These are phyloP conservation scores for Candida insectalens DNA, from an alignment of 805 yeast species.

Conservation along the genomic window DNA sequence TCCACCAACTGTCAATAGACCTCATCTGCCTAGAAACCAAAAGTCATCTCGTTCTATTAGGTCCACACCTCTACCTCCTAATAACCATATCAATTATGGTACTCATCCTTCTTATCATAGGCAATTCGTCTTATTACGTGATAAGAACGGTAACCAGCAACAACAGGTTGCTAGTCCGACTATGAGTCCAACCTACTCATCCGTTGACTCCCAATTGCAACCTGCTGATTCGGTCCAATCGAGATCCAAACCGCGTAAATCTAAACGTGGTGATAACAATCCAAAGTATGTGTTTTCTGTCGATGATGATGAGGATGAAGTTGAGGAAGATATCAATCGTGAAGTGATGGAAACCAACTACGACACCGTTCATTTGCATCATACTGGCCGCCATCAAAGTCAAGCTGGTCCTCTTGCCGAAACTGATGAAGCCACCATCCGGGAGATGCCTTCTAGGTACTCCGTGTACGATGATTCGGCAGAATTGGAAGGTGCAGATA, in stretches of 20 bases:
- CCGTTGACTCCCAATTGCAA: constrained; percentile 9
- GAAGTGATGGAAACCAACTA: constrained; percentile 64
- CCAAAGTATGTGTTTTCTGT: constrained; percentile 51
- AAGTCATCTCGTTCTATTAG: constrained; percentile 7
- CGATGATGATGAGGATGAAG: constrained; percentile 73
- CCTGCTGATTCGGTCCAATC: constrained; percentile 6
- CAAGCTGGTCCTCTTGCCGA: background rate
- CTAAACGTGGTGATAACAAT: constrained; percentile 20
- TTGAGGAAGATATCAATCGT: constrained; percentile 47
- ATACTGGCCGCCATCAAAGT: background rate
- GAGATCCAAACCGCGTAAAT: constrained; percentile 3
- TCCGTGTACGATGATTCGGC: constrained; percentile 3
- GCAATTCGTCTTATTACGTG: constrained; percentile 22
- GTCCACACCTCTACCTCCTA: constrained; percentile 12
- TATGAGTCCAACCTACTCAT: background rate
- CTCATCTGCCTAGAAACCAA: constrained; percentile 1
- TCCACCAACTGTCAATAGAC: no score
- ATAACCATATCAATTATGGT: constrained; percentile 8
- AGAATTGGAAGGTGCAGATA: background rate
- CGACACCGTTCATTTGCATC: constrained; percentile 40
- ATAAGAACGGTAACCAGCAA: constrained; percentile 8
- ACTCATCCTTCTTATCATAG: constrained; percentile 21
- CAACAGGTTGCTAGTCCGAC: constrained; percentile 3
- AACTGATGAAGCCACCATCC: constrained; percentile 17
- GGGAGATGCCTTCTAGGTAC: constrained; percentile 8